Percentiles rank a stretch among this genome's conserved stretches.
Evolutionary conservation across 1,284 basidiomycete species (phyloP).

Genomic region (Rhodofomes roseus): DNA sequence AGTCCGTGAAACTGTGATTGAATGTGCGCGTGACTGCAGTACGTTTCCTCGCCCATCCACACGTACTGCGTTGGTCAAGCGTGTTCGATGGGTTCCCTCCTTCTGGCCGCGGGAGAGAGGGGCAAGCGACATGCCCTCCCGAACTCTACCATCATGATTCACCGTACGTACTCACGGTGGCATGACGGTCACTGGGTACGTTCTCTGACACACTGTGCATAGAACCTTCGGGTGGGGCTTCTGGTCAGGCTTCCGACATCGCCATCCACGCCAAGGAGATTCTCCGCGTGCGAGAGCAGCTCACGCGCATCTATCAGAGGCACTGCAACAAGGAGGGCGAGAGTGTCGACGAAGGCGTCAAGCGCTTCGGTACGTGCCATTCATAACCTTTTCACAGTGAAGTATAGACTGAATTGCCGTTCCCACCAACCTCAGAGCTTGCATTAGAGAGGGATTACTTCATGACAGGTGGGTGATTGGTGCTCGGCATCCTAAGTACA

Average conservation of each 20-base stretch:
- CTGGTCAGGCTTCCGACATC: slow-evolving; percentile 91
- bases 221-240: slow-evolving; percentile 94
- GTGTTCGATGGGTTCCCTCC: slow-evolving; percentile 89
- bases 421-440: slow-evolving; percentile 48
- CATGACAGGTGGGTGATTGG: slow-evolving; percentile 66
- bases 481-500: not conserved
- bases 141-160: slow-evolving; percentile 94
- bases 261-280: slow-evolving; percentile 94
- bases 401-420: slow-evolving; percentile 13
- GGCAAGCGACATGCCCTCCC: slow-evolving; percentile 88
- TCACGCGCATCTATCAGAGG: slow-evolving; percentile 82
- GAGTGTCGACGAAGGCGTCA: slow-evolving; percentile 55
- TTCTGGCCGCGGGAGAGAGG: slow-evolving; percentile 82
- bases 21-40: slow-evolving; percentile 43
- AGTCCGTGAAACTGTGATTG: not conserved
- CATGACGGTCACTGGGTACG: not conserved
- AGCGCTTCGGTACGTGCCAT: slow-evolving; percentile 69
- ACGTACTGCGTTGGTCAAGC: slow-evolving; percentile 94
- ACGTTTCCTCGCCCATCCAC: slow-evolving; percentile 89
- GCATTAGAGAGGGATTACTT: slow-evolving; percentile 93
- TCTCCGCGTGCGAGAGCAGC: slow-evolving; percentile 74
- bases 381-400: slow-evolving; percentile 9
- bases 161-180: slow-evolving; percentile 60
- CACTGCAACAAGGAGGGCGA: slow-evolving; percentile 74
- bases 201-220: not conserved